Evolutionary conservation across 129 eudicot genomes (phyloP), one percentile per base, ranked within the genome.

Genomic region (Heracleum sosnowskyi): DNA sequence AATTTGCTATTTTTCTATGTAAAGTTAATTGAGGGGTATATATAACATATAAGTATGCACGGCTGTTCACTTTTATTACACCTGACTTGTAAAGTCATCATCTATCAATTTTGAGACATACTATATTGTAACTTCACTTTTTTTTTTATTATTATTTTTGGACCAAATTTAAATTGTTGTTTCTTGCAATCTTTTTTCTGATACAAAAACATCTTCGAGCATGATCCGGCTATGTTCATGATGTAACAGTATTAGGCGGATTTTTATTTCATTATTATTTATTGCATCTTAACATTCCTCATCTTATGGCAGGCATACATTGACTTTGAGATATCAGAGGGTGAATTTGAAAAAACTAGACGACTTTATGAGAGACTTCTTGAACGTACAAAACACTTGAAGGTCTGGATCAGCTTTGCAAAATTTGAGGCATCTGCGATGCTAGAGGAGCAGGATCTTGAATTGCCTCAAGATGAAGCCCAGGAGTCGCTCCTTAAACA

Each of bases 401-500:
- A 94, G 87, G 97, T 91, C 47, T 94, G 98, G 98, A 86, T 94
- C 8, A 91, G 96, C 80, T 93, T 87, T 55, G 98, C 98, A 4
- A 91, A 91, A 75, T 94, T 94, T 83, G 98, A 94, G 83, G 98
- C 97, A 77, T 86, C 97, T 85, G 96, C 98, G 60, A 79, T 89
- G 83, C 88, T 81, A 74, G 91, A 87, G 78, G 84, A 79, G 42
- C 83, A 83, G 78, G 81, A 77, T 16, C 80, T 86, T 53, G 80
- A 85, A 60, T 36, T 84, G 78, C 75, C 86, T 28, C 92, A 88
- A 79, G 87, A 85, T 40, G 89, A 82, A 62, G 41, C 36, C 31
- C 78, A 79, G 73, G 75, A 73, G 75, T 69, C 46, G 22, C 81
- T 79, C 42, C 66, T 46, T 24, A 83, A 85, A 40, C 86, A 85